phyloP scores from a whole-genome alignment of 164 flowering plant genomes.

The Santalum album region DNA sequence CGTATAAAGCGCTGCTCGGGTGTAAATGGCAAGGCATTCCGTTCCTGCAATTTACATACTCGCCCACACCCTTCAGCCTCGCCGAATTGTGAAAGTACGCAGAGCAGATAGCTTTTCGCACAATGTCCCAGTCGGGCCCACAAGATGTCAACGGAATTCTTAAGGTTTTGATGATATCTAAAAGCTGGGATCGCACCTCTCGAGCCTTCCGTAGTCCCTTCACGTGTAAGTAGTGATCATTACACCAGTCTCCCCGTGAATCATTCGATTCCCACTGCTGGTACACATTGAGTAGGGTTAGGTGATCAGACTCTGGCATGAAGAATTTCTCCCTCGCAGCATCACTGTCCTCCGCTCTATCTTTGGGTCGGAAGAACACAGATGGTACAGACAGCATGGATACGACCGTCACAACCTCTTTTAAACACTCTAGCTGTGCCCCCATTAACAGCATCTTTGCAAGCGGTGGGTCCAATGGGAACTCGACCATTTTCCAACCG shows the following conservation, averaged over 20 bases:
- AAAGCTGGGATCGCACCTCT: slow-evolving; percentile 84
- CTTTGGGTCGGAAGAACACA: slow-evolving; percentile 88
- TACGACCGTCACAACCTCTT: slow-evolving; percentile 82
- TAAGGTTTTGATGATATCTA: slow-evolving; percentile 66
- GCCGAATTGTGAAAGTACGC: slow-evolving; percentile 93
- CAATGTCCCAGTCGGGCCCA: slow-evolving; percentile 64
- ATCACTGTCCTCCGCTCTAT: slow-evolving; percentile 82
- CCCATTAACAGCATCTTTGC: slow-evolving; percentile 93
- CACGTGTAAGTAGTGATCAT: slow-evolving; percentile 79
- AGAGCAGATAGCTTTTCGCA: slow-evolving; percentile 81
- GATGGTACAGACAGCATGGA: slow-evolving; percentile 97
- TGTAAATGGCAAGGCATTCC: slow-evolving; percentile 89
- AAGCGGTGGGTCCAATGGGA: slow-evolving; percentile 90
- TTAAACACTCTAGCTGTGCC: slow-evolving; percentile 52
- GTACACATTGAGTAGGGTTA: slow-evolving; percentile 79
- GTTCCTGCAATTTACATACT: slow-evolving; percentile 72
- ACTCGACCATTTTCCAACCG: slow-evolving; percentile 96
- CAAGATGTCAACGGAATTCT: slow-evolving; percentile 64
- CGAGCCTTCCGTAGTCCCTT: slow-evolving; percentile 83
- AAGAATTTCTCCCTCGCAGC: slow-evolving; percentile 87
- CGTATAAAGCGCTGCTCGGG: slow-evolving; percentile 79
- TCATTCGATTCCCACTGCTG: slow-evolving; percentile 78
- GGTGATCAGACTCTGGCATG: slow-evolving; percentile 86
- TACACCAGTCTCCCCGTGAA: slow-evolving; percentile 87
- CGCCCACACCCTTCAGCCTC: slow-evolving; percentile 72